Percentiles rank a stretch among this genome's conserved stretches.
Evolutionary conservation across 139 green algal species (phyloP).

Genomic region (Micromonas commoda): DNA sequence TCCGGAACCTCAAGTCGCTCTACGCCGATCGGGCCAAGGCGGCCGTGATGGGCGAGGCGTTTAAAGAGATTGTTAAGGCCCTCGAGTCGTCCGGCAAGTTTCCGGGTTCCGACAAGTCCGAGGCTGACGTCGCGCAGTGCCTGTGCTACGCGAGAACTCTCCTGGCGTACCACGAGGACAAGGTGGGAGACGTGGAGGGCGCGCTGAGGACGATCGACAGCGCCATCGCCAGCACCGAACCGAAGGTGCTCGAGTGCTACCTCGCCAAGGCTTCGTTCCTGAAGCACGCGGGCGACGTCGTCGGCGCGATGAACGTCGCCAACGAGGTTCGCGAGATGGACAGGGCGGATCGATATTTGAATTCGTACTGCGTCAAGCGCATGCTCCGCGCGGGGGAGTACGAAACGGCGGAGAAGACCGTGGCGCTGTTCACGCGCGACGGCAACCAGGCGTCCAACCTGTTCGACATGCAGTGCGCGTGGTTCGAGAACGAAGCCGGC

Average conservation of each 20-base stretch:
- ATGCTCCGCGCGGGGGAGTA: slow-evolving; percentile 41
- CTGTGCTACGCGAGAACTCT: not conserved
- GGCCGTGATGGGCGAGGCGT: slow-evolving; percentile 34
- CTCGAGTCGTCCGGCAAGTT: slow-evolving; percentile 26
- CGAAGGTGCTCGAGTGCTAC: slow-evolving; percentile 72
- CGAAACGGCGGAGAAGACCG: slow-evolving; percentile 64
- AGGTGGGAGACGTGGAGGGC: slow-evolving; percentile 44
- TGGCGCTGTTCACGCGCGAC: slow-evolving; percentile 82
- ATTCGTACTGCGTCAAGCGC: slow-evolving; percentile 42
- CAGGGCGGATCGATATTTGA: slow-evolving; percentile 89
- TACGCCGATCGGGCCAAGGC: slow-evolving; percentile 58
- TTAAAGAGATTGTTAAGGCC: slow-evolving; percentile 12
- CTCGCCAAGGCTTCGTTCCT: slow-evolving; percentile 58
- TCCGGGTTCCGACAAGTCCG: slow-evolving; percentile 33
- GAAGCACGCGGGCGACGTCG: slow-evolving; percentile 62
- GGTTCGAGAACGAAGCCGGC: slow-evolving; percentile 86
- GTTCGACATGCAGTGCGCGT: slow-evolving; percentile 97
- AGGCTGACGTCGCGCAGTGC: slow-evolving; percentile 54
- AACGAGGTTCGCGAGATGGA: slow-evolving; percentile 68
- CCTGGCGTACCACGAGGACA: slow-evolving; percentile 41
- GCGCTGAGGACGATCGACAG: slow-evolving; percentile 64
- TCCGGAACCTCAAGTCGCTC: slow-evolving; percentile 77
- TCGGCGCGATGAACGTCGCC: slow-evolving; percentile 52
- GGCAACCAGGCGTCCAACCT: slow-evolving; percentile 71
- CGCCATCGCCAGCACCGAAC: slow-evolving; percentile 53